phyloP scores from a whole-genome alignment of 768 basidiomycete species.

The Tricholoma sp. region DNA sequence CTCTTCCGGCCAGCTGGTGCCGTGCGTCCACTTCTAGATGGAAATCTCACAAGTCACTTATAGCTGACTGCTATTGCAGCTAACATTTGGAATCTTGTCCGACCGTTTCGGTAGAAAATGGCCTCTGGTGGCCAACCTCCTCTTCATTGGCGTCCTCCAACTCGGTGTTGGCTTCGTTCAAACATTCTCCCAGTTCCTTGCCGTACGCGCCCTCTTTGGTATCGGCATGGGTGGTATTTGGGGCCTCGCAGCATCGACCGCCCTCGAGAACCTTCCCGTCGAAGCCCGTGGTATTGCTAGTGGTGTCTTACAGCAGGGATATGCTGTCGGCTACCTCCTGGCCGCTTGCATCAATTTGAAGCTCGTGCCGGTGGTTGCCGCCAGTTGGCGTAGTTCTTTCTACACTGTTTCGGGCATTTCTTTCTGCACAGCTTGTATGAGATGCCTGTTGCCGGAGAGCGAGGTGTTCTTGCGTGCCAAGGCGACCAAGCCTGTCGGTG shows the following conservation, averaged over 20 bases:
- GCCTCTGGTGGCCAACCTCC: conserved; percentile 76
- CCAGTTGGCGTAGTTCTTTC: conserved; percentile 72
- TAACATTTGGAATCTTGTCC: conserved; percentile 80
- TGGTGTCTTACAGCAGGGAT: conserved; percentile 86
- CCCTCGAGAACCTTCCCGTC: conserved; percentile 84
- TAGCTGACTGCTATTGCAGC: conserved; percentile 14
- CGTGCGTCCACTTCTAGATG: conserved; percentile 26
- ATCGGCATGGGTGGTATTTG: conserved; percentile 87
- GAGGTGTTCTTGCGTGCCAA: conserved; percentile 62
- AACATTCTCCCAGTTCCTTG: conserved; percentile 77
- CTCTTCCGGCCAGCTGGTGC: conserved; percentile 85
- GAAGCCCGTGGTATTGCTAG: conserved; percentile 79
- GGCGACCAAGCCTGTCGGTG: conserved; percentile 49
- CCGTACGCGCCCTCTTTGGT: conserved; percentile 81
- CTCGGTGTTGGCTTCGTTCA: conserved; percentile 78
- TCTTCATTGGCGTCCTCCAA: conserved; percentile 67
- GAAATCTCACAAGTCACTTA: conserved; percentile 25
- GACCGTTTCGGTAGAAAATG: conserved; percentile 93
- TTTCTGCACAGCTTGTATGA: conserved; percentile 59
- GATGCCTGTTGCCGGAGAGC: conserved; percentile 72
- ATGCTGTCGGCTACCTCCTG: conserved; percentile 78
- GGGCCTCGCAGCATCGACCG: conserved; percentile 66
- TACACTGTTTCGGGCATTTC: conserved; percentile 72
- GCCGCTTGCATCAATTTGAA: conserved; percentile 78
- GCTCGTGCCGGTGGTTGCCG: conserved; percentile 40